Base-by-base conservation (phyloP, 495 filamentous ascomycete genomes). In the Penicillium mononematosum region DNA sequence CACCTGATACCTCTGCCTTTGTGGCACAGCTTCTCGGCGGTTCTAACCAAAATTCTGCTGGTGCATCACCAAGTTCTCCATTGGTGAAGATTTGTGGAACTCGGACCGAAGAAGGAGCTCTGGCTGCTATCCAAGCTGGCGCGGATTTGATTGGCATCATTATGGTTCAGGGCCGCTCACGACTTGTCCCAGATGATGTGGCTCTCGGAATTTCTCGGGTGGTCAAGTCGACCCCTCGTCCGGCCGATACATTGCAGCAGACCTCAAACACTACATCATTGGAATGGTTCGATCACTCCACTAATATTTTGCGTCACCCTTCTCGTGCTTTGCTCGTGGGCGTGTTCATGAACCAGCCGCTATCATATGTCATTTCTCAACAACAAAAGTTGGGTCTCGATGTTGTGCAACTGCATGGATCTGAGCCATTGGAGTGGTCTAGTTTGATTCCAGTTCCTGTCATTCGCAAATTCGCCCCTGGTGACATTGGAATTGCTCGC, bases 81-180 rank as follows among this genome's bases (percentile, higher is more conserved):
- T 77, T 96, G 19, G 92, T 98, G 51, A 98, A 98, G 70, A 96
- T 98, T 36, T 98, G 94, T 66, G 94, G 94, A n/a, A 98, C 92
- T 5, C 83, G 94, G 31, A 88, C 83, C 56, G 80, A 88, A 36
- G 92, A 94, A 62, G 90, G 85, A 9, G 95, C 94, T 20, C 74
- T 81, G 38, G 83, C 82, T 42, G 92, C 94, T 29, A 86, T 95
- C 56, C 84, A 92, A 67, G 86, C 92, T 42, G 94, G 94, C 32
- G 92, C 94, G 14, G 94, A 98, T 70, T 71, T 97, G 45, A 81
- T 98, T 48, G 94, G 94, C 46, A 95, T 98, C 58, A 97, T 98
- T 39, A 78, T 96, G 11, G 94, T 92, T 14, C 81, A 88, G 38
- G 90, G 88, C 7, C 83, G 90, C 19, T 90, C 85, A 61, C 86